Percentiles rank a stretch among this genome's conserved stretches.
These are phyloP conservation scores for Fusarium sarcochroum DNA, from an alignment of 2,329 filamentous ascomycete genomes.

Conservation along the genomic window DNA sequence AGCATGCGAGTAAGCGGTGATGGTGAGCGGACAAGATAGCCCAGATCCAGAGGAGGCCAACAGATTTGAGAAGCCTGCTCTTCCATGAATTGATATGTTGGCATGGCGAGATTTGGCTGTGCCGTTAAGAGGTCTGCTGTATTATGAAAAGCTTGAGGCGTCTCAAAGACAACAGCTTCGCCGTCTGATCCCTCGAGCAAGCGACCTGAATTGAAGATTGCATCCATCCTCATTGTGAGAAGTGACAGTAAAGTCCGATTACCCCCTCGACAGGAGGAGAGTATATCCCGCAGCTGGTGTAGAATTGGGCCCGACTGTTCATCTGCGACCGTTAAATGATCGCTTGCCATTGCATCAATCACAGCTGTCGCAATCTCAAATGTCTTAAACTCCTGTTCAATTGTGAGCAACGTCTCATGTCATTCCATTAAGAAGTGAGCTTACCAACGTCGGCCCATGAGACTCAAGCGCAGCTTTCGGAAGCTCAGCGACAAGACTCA, in stretches of 20 bases:
- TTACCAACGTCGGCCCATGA: constrained; percentile 62
- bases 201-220: constrained; percentile 37
- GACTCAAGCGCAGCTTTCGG: constrained; percentile 63
- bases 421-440: fast-evolving
- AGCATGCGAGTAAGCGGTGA: constrained; percentile 48
- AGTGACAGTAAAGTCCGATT: constrained; percentile 57
- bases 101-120: constrained; percentile 40
- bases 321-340: constrained; percentile 36
- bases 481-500: constrained; percentile 59
- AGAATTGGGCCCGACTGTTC: constrained; percentile 55
- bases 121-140: constrained; percentile 34
- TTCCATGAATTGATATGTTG: constrained; percentile 49
- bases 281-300: constrained; percentile 55
- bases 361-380: constrained; percentile 63
- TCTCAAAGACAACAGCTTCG: constrained; percentile 24
- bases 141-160: constrained; percentile 33
- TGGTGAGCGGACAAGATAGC: constrained; percentile 46
- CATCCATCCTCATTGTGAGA: constrained; percentile 50
- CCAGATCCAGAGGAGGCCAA: constrained; percentile 46
- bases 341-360: constrained; percentile 55
- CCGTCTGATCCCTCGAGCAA: constrained; percentile 25
- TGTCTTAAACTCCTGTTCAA: constrained; percentile 58
- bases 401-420: background rate
- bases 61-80: constrained; percentile 46
- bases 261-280: constrained; percentile 60